Conservation (phyloP, 768 basidiomycete species). For the Lactifluus subvellereus region DNA sequence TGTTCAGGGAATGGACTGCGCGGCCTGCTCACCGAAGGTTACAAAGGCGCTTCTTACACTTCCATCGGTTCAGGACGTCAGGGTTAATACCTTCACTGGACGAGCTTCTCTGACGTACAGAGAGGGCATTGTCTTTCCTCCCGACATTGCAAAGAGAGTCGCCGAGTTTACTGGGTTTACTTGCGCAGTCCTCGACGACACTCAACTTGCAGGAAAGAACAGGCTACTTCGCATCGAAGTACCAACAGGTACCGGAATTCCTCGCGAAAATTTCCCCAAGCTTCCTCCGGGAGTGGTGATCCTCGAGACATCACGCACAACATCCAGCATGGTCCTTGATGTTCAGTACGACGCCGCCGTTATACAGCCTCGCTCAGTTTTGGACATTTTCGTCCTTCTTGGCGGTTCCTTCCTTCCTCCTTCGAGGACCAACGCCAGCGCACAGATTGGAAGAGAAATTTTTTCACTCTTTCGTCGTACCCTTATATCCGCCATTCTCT, state of each 20-base stretch:
- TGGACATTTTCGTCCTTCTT: conserved; percentile 27
- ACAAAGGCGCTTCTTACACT: conserved; percentile 13
- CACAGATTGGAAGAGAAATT: conserved; percentile 32
- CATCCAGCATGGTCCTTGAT: conserved; percentile 1
- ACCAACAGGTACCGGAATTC: neutral
- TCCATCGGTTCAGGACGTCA: conserved; percentile 19
- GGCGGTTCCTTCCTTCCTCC: conserved; percentile 27
- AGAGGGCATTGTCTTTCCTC: conserved; percentile 12
- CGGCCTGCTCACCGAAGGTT: conserved; percentile 14
- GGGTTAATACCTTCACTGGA: conserved; percentile 14
- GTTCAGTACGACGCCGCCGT: conserved; percentile 27
- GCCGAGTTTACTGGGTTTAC: conserved; percentile 14
- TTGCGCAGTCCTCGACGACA: conserved; percentile 5
- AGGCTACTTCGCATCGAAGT: conserved; percentile 15
- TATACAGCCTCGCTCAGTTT: conserved; percentile 32
- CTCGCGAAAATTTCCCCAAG: neutral
- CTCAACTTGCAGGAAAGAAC: conserved; percentile 1
- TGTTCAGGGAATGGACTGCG: conserved; percentile 22
- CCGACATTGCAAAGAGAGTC: conserved; percentile 10
- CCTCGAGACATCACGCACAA: neutral
- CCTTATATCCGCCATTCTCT: conserved; percentile 30
- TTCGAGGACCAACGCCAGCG: conserved; percentile 26
- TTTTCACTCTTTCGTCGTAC: conserved; percentile 31
- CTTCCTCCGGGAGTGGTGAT: conserved; percentile 14
- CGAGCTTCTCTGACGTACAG: conserved; percentile 19